A percentile compares a stretch with the other conserved stretches of the same genome.
These are phyloP conservation scores for Zangia roseola DNA, from an alignment of 768 basidiomycete genomes.

Conservation along the genomic window DNA sequence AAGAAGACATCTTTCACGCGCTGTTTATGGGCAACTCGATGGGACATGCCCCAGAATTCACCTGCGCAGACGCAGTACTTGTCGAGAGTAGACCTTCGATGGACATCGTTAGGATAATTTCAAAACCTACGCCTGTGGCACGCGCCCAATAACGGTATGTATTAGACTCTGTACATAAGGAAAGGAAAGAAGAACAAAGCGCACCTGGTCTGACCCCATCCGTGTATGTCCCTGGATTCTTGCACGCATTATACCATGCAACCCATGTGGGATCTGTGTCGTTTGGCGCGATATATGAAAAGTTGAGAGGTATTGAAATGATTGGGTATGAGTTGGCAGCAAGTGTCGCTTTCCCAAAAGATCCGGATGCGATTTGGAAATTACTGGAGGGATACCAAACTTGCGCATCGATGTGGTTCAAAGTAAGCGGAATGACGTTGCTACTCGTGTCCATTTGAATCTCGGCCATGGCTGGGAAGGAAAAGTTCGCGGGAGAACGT, in stretches of 20 bases:
- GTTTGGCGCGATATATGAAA: constrained; percentile 80
- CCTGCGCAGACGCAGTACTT: constrained; percentile 51
- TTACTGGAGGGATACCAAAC: constrained; percentile 70
- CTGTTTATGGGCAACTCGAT: constrained; percentile 58
- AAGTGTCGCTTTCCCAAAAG: constrained; percentile 54
- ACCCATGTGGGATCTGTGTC: constrained; percentile 80
- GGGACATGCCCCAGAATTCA: constrained; percentile 65
- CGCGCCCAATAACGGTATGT: constrained; percentile 5
- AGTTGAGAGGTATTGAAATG: constrained; percentile 75
- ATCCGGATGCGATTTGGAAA: constrained; percentile 66
- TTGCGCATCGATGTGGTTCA: constrained; percentile 62
- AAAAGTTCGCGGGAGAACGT: constrained; percentile 83
- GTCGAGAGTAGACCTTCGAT: constrained; percentile 67
- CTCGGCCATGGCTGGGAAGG: constrained; percentile 75
- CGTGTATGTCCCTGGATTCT: constrained; percentile 49
- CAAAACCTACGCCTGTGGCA: constrained; percentile 54
- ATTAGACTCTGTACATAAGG: neutral
- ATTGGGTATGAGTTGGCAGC: constrained; percentile 66
- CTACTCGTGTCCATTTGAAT: constrained; percentile 72
- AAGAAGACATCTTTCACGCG: constrained; percentile 33
- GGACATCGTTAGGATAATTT: constrained; percentile 60
- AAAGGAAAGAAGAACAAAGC: constrained; percentile 27
- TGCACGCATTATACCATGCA: constrained; percentile 78
- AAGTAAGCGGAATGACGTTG: constrained; percentile 77
- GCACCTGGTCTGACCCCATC: constrained; percentile 59